Evolutionary conservation across 2,329 filamentous ascomycete genomes (phyloP).

Genomic region (Penicillium freii): DNA sequence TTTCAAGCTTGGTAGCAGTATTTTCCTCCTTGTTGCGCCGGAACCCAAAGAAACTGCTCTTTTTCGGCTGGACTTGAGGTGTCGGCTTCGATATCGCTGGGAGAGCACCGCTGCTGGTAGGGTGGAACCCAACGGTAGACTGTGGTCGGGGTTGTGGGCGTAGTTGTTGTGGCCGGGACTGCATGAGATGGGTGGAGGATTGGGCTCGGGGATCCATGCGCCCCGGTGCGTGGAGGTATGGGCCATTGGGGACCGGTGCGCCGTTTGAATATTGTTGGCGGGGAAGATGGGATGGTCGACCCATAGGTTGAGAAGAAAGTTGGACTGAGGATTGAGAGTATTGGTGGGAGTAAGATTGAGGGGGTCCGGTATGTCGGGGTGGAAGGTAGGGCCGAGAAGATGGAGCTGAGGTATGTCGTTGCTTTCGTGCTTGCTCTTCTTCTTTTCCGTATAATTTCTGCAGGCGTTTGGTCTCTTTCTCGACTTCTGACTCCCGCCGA

Average conservation of each 20-base stretch:
- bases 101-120: slow-evolving; percentile 16
- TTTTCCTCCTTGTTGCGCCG: slow-evolving; percentile 36
- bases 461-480: slow-evolving; percentile 76
- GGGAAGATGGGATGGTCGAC: slow-evolving; percentile 14
- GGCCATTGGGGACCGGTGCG: slow-evolving; percentile 15
- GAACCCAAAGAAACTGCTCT: slow-evolving; percentile 48
- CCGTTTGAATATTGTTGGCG: slow-evolving; percentile 16
- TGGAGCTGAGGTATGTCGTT: slow-evolving; percentile 10
- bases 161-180: slow-evolving; percentile 14
- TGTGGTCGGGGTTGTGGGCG: slow-evolving; percentile 14
- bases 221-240: slow-evolving; percentile 18
- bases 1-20: slow-evolving; percentile 36
- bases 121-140: slow-evolving; percentile 19
- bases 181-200: slow-evolving; percentile 21
- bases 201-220: slow-evolving; percentile 19
- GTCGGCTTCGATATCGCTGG: slow-evolving; percentile 3
- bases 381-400: slow-evolving; percentile 19
- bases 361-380: slow-evolving; percentile 18
- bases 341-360: slow-evolving; percentile 17
- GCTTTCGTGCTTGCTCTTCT: slow-evolving; percentile 34
- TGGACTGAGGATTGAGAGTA: slow-evolving; percentile 24
- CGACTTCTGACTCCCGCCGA: slow-evolving; percentile 54
- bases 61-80: slow-evolving; percentile 38
- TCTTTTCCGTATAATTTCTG: slow-evolving; percentile 55
- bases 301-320: slow-evolving; percentile 12